These are phyloP conservation scores for Rhexocercosporidium sp. DNA, from an alignment of 2,329 filamentous ascomycete species.

Conservation along the genomic window DNA sequence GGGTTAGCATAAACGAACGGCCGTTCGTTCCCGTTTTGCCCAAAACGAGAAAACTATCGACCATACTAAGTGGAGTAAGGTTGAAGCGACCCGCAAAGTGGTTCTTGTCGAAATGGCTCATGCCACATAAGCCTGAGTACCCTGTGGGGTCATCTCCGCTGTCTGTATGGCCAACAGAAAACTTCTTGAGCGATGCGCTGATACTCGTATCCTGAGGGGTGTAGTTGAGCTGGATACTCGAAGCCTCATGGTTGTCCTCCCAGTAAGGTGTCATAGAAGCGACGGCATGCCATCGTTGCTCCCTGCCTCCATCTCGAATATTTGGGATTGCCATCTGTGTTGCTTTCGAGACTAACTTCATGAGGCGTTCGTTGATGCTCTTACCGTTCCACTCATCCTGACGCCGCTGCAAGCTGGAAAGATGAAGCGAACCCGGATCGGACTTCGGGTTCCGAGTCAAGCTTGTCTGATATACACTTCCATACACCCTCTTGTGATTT, in stretches of 20 bases:
- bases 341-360: neutral
- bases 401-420: neutral
- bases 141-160: neutral
- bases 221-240: neutral
- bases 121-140: neutral
- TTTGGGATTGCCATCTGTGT: neutral
- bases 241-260: neutral
- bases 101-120: neutral
- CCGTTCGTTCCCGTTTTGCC: too few relatives aligned
- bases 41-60: too few relatives aligned
- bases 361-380: neutral
- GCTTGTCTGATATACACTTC: neutral
- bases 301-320: neutral
- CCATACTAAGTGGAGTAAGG: neutral
- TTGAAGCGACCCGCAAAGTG: conserved; percentile 1
- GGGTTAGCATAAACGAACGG: too few relatives aligned
- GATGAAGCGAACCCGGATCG: neutral
- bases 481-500: neutral
- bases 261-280: neutral
- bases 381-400: neutral
- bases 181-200: neutral
- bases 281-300: neutral
- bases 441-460: neutral
- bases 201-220: neutral
- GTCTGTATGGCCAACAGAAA: neutral